Conservation (phyloP, 306 rosid genomes). For the Rosa multiflora region DNA sequence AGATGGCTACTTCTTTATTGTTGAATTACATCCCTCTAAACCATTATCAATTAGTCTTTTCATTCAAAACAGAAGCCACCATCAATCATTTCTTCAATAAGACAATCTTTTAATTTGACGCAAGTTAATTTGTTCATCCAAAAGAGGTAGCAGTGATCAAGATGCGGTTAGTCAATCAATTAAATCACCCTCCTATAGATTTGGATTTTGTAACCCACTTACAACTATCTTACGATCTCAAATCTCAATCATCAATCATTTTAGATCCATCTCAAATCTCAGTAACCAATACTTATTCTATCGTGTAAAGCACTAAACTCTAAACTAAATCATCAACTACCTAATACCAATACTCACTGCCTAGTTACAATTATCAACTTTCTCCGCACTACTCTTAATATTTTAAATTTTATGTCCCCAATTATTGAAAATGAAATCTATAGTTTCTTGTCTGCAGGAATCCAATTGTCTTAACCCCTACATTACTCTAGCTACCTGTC, state of each 20-base stretch:
- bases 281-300: not conserved
- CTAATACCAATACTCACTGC: not conserved
- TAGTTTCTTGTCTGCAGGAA: not conserved
- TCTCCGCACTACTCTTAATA: not conserved
- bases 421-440: not conserved
- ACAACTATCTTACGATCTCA: not conserved
- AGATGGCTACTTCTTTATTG: not conserved
- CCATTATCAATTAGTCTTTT: not conserved
- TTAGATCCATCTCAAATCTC: too few species aligned
- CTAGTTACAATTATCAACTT: too few species aligned
- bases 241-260: not conserved
- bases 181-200: not conserved
- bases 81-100: not conserved
- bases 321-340: not conserved
- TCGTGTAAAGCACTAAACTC: not conserved
- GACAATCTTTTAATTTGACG: not conserved
- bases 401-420: not conserved
- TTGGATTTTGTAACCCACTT: not conserved
- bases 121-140: not conserved
- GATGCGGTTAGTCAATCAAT: not conserved
- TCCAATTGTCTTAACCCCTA: not conserved
- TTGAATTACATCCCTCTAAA: not conserved
- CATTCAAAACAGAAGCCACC: too few species aligned
- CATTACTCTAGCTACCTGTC: not conserved
- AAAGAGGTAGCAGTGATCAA: not conserved